Percentiles rank a stretch among this genome's conserved stretches.
Conservation (phyloP, 495 filamentous ascomycete species). For the Clohesyomyces aquaticus region DNA sequence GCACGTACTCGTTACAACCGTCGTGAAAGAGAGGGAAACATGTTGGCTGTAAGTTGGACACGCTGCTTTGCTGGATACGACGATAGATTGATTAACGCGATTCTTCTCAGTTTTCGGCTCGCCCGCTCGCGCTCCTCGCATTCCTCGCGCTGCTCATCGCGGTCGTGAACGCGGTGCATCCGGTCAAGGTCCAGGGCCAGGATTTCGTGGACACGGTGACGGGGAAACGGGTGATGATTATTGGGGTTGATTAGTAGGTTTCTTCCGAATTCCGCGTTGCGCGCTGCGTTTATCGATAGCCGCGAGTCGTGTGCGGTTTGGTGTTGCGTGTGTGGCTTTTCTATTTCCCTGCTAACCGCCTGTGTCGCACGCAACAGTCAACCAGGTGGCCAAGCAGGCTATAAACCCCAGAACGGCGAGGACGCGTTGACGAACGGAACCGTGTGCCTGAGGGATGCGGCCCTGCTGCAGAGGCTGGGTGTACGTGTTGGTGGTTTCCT, state of each 20-base stretch:
- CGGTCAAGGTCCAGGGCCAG: conserved; percentile 72
- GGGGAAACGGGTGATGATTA: conserved; percentile 80
- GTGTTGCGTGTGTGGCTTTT: neutral
- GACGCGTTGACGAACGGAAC: conserved; percentile 79
- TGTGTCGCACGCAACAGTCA: conserved; percentile 57
- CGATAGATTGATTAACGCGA: neutral
- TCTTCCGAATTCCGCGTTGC: conserved; percentile 4
- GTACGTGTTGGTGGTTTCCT: conserved; percentile 38
- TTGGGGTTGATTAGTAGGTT: conserved; percentile 73
- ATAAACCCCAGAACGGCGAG: conserved; percentile 59
- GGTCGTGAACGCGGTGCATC: conserved; percentile 67
- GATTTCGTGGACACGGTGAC: conserved; percentile 84
- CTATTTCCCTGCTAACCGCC: no score
- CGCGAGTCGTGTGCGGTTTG: no score
- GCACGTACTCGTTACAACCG: no score
- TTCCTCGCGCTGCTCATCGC: conserved; percentile 40
- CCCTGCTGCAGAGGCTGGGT: conserved; percentile 84
- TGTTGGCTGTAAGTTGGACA: no score
- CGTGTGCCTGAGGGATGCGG: conserved; percentile 85
- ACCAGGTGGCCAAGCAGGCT: conserved; percentile 84
- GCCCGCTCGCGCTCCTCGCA: conserved; percentile 32
- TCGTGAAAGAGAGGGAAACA: no score
- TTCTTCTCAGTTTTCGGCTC: conserved; percentile 13
- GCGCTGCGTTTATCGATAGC: no score
- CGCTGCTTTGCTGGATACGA: no score